Percentiles rank a stretch among this genome's conserved stretches.
Conservation (phyloP, 2,329 filamentous ascomycete species). For the Helicocarpus griseus region DNA sequence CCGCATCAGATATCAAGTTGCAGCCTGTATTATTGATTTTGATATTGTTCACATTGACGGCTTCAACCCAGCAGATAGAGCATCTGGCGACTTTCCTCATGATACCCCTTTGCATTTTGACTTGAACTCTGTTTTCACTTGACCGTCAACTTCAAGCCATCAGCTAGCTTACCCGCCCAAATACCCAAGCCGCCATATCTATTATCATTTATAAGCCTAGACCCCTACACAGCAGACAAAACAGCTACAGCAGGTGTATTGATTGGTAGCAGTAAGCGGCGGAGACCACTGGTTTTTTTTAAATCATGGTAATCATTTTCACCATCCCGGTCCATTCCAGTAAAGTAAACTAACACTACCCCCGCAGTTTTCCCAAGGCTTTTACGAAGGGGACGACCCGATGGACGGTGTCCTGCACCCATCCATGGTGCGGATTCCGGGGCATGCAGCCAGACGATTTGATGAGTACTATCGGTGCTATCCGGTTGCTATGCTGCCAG, state of each 20-base stretch:
- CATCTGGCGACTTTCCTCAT: not conserved
- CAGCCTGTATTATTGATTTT: not conserved
- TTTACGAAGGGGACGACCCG: constrained; percentile 44
- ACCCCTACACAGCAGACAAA: not conserved
- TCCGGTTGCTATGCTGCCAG: constrained; percentile 86
- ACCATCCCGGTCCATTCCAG: too few species aligned
- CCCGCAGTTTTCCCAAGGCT: constrained; percentile 36
- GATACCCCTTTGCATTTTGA: not conserved
- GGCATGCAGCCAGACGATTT: constrained; percentile 59
- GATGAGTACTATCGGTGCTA: constrained; percentile 99
- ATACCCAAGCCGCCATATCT: not conserved
- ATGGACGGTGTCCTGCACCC: constrained; percentile 45
- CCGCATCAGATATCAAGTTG: not conserved
- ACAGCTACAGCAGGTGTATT: not conserved
- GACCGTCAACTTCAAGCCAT: not conserved
- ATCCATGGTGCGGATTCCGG: constrained; percentile 39
- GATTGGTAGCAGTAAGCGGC: not conserved
- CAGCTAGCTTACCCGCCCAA: not conserved
- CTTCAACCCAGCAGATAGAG: not conserved
- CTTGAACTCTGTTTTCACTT: not conserved
- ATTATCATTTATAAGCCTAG: not conserved
- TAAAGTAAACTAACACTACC: not conserved
- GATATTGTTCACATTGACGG: not conserved
- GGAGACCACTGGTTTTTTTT: not conserved
- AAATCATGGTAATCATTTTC: not conserved